Evolutionary conservation across 208 protist species (phyloP).

Genomic region (Crithidia thermophila): DNA sequence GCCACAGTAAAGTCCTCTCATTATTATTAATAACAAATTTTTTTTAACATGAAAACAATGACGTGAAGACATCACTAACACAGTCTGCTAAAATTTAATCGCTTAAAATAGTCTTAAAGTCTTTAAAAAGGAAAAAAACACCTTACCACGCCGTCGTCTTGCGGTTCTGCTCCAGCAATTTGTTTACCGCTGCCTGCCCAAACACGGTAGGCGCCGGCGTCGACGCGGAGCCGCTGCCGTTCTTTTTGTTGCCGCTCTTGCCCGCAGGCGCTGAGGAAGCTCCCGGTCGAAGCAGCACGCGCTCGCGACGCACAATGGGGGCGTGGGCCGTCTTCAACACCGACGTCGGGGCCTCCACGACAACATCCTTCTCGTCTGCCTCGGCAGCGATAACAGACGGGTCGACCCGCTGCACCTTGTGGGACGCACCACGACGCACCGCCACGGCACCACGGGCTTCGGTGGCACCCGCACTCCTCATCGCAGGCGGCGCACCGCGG

Average conservation of each 20-base stretch:
- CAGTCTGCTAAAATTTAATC: too few species aligned
- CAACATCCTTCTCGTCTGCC: conserved; percentile 57
- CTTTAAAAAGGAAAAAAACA: conserved; percentile 5
- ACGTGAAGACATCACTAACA: too few species aligned
- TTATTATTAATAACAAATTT: too few species aligned
- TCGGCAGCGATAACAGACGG: conserved; percentile 26
- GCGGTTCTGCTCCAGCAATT: conserved; percentile 42
- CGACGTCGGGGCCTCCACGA: conserved; percentile 49
- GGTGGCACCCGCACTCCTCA: too few species aligned
- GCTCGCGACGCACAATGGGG: conserved; percentile 70
- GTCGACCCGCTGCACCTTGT: conserved; percentile 18
- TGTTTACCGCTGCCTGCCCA: conserved; percentile 42
- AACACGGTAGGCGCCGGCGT: conserved; percentile 9
- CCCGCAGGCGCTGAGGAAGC: background rate
- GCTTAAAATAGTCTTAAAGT: too few species aligned
- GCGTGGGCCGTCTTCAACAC: conserved; percentile 31
- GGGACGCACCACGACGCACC: background rate
- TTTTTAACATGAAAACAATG: too few species aligned
- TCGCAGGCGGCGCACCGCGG: too few species aligned
- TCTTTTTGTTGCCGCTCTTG: conserved; percentile 15
- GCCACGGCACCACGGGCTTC: too few species aligned
- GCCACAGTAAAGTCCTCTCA: too few species aligned
- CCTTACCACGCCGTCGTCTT: conserved; percentile 39
- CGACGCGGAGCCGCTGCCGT: background rate
- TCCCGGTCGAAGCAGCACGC: conserved; percentile 28